Conservation (phyloP, 805 yeast genomes). For the Candida gorgasii region DNA sequence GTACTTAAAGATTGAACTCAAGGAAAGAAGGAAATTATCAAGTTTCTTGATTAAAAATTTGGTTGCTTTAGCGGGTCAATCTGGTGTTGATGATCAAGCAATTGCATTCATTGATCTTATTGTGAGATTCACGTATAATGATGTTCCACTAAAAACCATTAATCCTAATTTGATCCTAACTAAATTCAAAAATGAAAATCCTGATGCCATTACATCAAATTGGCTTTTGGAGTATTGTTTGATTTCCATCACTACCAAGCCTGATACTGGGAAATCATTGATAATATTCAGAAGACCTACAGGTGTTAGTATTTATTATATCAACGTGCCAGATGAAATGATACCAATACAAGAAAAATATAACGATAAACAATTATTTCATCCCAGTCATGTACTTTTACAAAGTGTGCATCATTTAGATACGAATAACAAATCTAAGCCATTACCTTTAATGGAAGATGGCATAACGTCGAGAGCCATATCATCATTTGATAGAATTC, state of each 20-base stretch:
- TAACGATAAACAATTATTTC: slow-evolving; percentile 7
- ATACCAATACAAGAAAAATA: slow-evolving; percentile 7
- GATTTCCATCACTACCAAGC: slow-evolving; percentile 55
- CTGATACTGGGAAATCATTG: slow-evolving; percentile 50
- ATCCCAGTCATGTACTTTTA: slow-evolving; percentile 50
- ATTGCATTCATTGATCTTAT: slow-evolving; percentile 69
- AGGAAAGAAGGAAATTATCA: slow-evolving; percentile 59
- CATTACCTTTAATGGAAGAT: slow-evolving; percentile 55
- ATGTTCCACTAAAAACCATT: slow-evolving; percentile 53
- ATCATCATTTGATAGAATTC: slow-evolving; percentile 67
- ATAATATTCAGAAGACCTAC: slow-evolving; percentile 66
- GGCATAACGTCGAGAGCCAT: slow-evolving; percentile 49
- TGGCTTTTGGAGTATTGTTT: slow-evolving; percentile 68
- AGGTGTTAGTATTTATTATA: slow-evolving; percentile 51
- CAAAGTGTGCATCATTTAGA: slow-evolving; percentile 52
- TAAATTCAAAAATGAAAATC: slow-evolving; percentile 11
- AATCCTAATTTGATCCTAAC: slow-evolving; percentile 16
- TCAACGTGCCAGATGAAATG: slow-evolving; percentile 38
- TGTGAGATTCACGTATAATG: slow-evolving; percentile 63
- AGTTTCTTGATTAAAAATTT: slow-evolving; percentile 61
- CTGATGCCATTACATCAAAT: slow-evolving; percentile 26
- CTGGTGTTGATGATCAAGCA: slow-evolving; percentile 50
- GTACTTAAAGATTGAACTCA: slow-evolving; percentile 63
- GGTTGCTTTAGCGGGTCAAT: slow-evolving; percentile 22
- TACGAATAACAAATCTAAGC: slow-evolving; percentile 32